Evolutionary conservation across 805 yeast species (phyloP), one percentile per base, ranked within the genome.

Genomic region (Candida broadrunensis): DNA sequence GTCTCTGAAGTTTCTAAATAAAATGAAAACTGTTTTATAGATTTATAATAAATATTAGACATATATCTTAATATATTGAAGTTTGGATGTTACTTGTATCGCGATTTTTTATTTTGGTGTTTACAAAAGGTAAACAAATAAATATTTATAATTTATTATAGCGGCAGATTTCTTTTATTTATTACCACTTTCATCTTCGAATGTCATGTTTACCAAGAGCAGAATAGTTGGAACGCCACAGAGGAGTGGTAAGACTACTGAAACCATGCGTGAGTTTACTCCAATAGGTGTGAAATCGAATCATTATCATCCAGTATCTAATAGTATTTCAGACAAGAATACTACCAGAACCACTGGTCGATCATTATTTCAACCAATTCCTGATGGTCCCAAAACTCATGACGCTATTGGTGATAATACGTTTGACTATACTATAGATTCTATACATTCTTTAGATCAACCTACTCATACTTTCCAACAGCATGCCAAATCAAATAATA

Each of bases 201-300:
- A 9, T 15, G 41, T 35, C n/a, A 48, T 50, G 49, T 47, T 51
- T 38, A 26, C 47, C 16, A 40, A 38, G 19, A 45, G 39, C 29
- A 46, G 39, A 23, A 35, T 51, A 23, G 38, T 51, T 19, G 46
- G 49, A 5, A 49, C 54, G 11, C 53, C 55, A 7, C 34, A 33
- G 16, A 38, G 43, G 27, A 36, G 19, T 6, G 36, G 31, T 14
- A 24, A 21, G 6, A 26, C 17, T 8, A 31, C 18, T 21, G 32
- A 21, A 9, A 41, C 38, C 13, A 29, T 26, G 18, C 44, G 39
- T 29, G 54, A 50, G 26, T 51, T 51, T 33, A 51, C 55, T 16
- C 55, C 55, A 7, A 47, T 51, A 12, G 55, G 55, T 5, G 31
- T 14, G 2, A 34, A 33, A 14, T 27, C 42, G 5, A 29, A 6